Base-by-base conservation (phyloP, 495 filamentous ascomycete genomes). In the Xylaria castorea region DNA sequence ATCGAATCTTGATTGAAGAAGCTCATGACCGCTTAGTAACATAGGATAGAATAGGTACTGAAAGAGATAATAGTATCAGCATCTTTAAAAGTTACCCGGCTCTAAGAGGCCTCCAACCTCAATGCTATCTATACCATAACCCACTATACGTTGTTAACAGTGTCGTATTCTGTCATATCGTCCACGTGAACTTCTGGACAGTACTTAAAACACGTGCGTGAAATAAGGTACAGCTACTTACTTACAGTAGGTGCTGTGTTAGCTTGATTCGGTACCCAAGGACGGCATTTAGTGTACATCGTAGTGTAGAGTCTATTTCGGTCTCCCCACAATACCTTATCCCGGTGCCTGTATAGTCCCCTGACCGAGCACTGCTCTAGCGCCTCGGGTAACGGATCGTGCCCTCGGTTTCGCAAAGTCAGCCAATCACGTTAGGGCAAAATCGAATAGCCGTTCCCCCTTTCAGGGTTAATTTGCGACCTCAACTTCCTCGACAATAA, bases 371-470 rank as follows among this genome's bases (percentile, higher is more conserved):
- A 25, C 50, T 25, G 8, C n/a, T 1, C n/a, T 51, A 25, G n/a
- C 6, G 7, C 3, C 2, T 25, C n/a, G n/a, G 50, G n/a, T 27
- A 53, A 53, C 22, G 16, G 11, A 44, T 27, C 38, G 62, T 48
- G 44, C 62, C 62, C 44, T 68, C 66, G 66, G 66, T 68, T 68
- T 68, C 66, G 66, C n/a, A 27, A 38, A 68, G 32, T 9, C 14
- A n/a, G 46, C 64, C 14, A 67, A 50, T 67, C 27, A 55, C 8
- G 6, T 18, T 7, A 57, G 14, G 53, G 14, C 11, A 27, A 25
- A 14, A 22, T 14, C 0, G 11, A 12, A 3, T 57, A 34, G 46
- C n/a, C 22, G n/a, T 20, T 30, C 44, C 38, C 36, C 51, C 36
- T 68, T 68, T 68, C 14, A 12, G 66, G 48, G 36, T 25, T 9